These are phyloP conservation scores for Plenodomus lindquistii DNA, from an alignment of 2,329 filamentous ascomycete genomes.

Conservation along the genomic window DNA sequence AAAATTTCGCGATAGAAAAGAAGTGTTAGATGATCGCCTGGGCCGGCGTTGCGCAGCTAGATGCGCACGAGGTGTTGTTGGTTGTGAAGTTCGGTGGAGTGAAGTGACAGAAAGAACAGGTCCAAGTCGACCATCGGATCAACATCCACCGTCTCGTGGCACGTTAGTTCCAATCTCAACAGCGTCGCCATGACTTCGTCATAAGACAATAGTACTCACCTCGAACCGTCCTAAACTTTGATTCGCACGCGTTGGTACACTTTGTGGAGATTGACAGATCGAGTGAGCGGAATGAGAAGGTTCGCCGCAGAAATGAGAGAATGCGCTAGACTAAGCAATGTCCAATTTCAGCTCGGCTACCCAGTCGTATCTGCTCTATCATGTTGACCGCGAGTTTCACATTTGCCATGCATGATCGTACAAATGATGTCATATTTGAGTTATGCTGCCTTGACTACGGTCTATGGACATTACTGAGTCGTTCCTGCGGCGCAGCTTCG, in stretches of 20 bases:
- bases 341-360: conserved; percentile 46
- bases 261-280: conserved; percentile 25
- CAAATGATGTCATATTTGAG: not conserved
- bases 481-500: not conserved
- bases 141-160: conserved; percentile 41
- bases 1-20: conserved; percentile 11
- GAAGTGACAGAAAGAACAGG: conserved; percentile 36
- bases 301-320: conserved; percentile 30
- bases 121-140: conserved; percentile 34
- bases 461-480: not conserved
- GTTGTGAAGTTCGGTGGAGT: conserved; percentile 31
- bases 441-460: not conserved
- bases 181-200: not conserved
- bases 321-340: conserved; percentile 35
- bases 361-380: conserved; percentile 31
- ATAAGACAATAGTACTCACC: not conserved
- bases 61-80: conserved; percentile 23
- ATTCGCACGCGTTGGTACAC: not conserved
- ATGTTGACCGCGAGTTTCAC: not conserved
- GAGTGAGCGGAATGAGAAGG: conserved; percentile 32
- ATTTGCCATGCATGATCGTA: not conserved
- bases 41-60: conserved; percentile 19
- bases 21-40: conserved; percentile 7
- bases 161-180: conserved; percentile 27
- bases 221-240: not conserved